Evolutionary conservation across 108 stramenopile genomes (phyloP), one percentile per base, ranked within the genome.

Genomic region (Licmophora abbreviata): DNA sequence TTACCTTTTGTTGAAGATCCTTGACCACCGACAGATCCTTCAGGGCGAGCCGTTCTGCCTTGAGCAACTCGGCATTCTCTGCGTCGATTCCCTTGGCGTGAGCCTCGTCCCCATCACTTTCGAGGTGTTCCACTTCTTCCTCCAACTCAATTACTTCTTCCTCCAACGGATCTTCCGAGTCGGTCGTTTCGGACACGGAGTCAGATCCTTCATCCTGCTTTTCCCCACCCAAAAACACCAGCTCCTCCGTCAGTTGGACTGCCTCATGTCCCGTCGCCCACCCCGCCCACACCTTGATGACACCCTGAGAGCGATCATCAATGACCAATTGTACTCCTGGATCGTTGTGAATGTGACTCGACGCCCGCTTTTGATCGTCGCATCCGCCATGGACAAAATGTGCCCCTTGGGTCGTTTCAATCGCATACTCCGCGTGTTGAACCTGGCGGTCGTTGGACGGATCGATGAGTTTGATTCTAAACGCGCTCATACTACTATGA

Each of bases 181-280:
- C n/a, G n/a, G n/a, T n/a, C n/a, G 14, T 20, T 29, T 53, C 30
- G 28, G 8, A 20, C 53, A 10, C 12, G 17, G 8, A 10, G 49
- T 25, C n/a, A 22, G 4, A 17, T 27, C 29, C 29, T 15, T 12
- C 15, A 38, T 25, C 30, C 35, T 4, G 24, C 48, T 26, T 61
- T 61, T 44, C 48, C 59, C 32, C n/a, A n/a, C n/a, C n/a, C n/a
- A n/a, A n/a, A 40, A 81, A 30, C 3, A 61, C 24, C 20, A 74
- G 28, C 26, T 67, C 40, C 34, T 75, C 71, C 6, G 73, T 77
- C 29, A 87, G 50, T 18, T 57, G 69, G 14, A 87, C 85, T 3
- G 79, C 73, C 43, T 66, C 68, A 48, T 87, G 85, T 2, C 81
- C 85, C 3, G 85, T 77, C 1, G 85, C 85, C 81, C 81, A 87